Percentiles rank a stretch among this genome's conserved stretches.
These are phyloP conservation scores for Leishmania tarentolae DNA, from an alignment of 208 protist species.

Conservation along the genomic window DNA sequence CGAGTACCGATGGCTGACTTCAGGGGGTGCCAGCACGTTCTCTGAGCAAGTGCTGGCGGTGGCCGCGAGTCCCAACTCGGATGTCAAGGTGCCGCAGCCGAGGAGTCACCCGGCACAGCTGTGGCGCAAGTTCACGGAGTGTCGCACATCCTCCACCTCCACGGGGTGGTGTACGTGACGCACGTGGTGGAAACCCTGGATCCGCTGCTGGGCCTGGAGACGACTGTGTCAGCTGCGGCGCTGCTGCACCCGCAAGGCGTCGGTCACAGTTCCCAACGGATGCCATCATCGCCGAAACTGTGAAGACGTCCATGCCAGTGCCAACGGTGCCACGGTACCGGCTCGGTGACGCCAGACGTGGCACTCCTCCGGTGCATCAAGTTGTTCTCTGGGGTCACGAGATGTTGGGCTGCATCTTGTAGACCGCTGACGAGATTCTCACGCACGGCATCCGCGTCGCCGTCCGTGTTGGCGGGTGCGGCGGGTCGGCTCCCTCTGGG, in stretches of 20 bases:
- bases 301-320: conserved; percentile 52
- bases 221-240: conserved; percentile 51
- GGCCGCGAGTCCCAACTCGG: neutral
- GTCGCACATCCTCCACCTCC: conserved; percentile 51
- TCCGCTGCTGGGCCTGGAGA: conserved; percentile 26
- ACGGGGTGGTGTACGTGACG: conserved; percentile 48
- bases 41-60: neutral
- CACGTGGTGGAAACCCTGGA: conserved; percentile 47
- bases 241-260: conserved; percentile 57
- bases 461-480: conserved; percentile 55
- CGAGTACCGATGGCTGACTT: neutral
- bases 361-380: conserved; percentile 61
- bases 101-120: neutral
- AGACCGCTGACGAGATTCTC: conserved; percentile 64
- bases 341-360: conserved; percentile 25
- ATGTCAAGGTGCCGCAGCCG: conserved; percentile 18
- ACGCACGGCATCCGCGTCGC: conserved; percentile 58
- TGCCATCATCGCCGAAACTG: conserved; percentile 48
- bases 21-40: neutral
- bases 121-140: conserved; percentile 12
- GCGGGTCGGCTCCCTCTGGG: conserved; percentile 48
- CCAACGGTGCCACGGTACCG: conserved; percentile 39
- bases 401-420: conserved; percentile 71
- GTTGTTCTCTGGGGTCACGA: conserved; percentile 75
- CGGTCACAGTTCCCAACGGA: conserved; percentile 38